Evolutionary conservation across 2,329 filamentous ascomycete genomes (phyloP).

Genomic region (Pezicula carpinea): DNA sequence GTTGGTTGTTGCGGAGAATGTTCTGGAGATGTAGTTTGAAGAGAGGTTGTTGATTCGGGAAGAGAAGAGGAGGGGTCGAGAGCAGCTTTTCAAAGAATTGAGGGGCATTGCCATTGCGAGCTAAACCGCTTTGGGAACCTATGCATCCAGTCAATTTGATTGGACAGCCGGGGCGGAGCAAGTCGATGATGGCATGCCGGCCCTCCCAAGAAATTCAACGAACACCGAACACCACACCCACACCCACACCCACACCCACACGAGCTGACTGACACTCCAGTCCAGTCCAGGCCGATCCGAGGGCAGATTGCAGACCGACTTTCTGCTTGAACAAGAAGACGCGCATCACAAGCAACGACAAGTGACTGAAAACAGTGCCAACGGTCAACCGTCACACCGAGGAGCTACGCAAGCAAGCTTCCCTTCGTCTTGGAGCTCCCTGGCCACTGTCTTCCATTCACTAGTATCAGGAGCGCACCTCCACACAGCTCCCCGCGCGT

Average conservation of each 20-base stretch:
- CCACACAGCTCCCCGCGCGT: no score
- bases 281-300: not conserved
- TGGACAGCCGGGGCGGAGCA: not conserved
- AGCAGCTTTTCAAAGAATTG: constrained; percentile 10
- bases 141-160: not conserved
- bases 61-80: constrained; percentile 21
- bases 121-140: not conserved
- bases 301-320: not conserved
- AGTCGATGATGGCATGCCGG: not conserved
- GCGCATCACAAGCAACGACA: no score
- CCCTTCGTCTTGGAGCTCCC: not conserved
- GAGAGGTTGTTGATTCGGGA: constrained; percentile 31
- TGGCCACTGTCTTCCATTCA: not conserved
- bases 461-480: no score
- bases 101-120: not conserved
- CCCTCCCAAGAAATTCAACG: not conserved
- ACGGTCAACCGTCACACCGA: not conserved
- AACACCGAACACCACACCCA: not conserved
- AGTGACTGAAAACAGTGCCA: not conserved
- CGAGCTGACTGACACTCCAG: not conserved
- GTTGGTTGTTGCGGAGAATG: constrained; percentile 61
- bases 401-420: not conserved
- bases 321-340: no score
- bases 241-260: not conserved
- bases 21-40: constrained; percentile 34